Evolutionary conservation across 306 rosid species (phyloP).

Genomic region (Acacia acuminata): DNA sequence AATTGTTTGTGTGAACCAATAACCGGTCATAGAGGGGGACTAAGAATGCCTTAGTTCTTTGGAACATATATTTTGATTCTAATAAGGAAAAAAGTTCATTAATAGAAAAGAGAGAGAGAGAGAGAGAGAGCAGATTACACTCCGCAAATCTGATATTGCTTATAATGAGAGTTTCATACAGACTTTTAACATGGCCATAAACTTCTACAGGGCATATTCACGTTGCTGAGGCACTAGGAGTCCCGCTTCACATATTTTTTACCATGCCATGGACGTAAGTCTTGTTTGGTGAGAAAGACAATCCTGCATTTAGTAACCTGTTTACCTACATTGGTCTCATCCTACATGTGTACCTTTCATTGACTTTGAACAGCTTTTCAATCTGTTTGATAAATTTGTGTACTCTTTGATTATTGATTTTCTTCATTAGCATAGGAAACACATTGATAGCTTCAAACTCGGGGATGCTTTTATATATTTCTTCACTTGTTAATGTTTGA

Average conservation of each 20-base stretch:
- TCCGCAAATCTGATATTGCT: constrained; percentile 18
- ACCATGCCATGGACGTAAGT: constrained; percentile 99
- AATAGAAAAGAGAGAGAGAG: neutral
- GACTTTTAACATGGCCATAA: constrained; percentile 34
- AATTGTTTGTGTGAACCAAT: neutral
- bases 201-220: constrained; percentile 81
- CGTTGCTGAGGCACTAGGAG: constrained; percentile 76
- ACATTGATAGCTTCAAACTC: neutral
- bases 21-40: neutral
- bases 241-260: constrained; percentile 86
- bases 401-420: constrained; percentile 5
- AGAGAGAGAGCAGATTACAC: constrained; percentile 20
- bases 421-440: neutral
- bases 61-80: neutral
- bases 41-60: constrained; percentile 11
- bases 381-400: neutral
- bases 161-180: constrained; percentile 2
- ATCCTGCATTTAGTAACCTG: constrained; percentile 24
- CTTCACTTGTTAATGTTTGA: constrained; percentile 15
- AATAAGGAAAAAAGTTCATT: constrained; percentile 15
- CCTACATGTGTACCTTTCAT: constrained; percentile 18
- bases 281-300: constrained; percentile 40
- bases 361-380: constrained; percentile 24
- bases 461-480: constrained; percentile 15
- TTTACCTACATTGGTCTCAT: neutral